Evolutionary conservation across 768 basidiomycete species (phyloP), one percentile per base, ranked within the genome.

Genomic region (Tulasnella sp.): DNA sequence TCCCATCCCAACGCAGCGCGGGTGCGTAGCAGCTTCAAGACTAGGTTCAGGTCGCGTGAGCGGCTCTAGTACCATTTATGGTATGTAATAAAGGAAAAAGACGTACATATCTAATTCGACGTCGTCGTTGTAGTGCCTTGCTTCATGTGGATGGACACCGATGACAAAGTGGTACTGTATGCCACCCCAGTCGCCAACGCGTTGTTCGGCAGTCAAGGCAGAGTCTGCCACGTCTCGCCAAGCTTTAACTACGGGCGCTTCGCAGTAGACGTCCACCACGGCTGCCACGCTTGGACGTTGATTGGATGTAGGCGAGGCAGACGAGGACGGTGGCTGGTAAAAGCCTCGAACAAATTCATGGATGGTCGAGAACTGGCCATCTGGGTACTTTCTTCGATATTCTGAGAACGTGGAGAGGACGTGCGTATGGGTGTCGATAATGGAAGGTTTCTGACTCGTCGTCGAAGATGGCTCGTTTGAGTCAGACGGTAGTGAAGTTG

Each of bases 241-340:
- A 1, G 53, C 59, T 32, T 61, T 70, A 59, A 71, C 71, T 12
- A 86, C 79, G 0, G 87, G 84, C 0, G 83, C 84, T 64, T 90
- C 89, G 62, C 89, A 92, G 83, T 86, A 92, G 2, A 92, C 89
- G 62, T 92, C 89, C 5, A 92, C 80, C 52, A 91, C 74, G 4
- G 80, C 75, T 51, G 78, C 71, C 3, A 89, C 79, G 35, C 75
- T 75, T n/a, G n/a, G n/a, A 27, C 76, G 62, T 49, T 49, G 25
- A 32, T 58, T 58, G n/a, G 52, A 8, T 31, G 31, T 43, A 25
- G 21, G 39, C 1, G 17, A 35, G 2, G 5, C 14, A 9, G 41
- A 43, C n/a, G 17, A 19, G 27, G 15, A 17, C 43, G 12, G 15
- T 15, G 53, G n/a, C 17, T 46, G 19, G 63, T 84, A 86, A 64